Evolutionary conservation across 2,329 filamentous ascomycete species (phyloP).

Genomic region (Aspergillus aculeatinus): DNA sequence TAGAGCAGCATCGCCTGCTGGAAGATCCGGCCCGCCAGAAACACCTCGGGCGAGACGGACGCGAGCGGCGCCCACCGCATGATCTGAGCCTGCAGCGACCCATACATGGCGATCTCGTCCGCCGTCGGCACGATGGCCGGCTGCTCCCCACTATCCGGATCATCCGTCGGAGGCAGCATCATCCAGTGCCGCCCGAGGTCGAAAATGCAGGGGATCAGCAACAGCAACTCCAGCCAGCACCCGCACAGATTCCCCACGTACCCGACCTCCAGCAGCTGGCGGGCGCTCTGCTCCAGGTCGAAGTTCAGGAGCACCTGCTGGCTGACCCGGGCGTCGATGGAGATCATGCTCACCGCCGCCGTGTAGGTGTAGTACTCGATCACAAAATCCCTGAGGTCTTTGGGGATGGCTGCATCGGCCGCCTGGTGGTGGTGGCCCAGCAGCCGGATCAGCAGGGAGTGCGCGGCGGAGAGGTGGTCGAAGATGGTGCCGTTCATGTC

Average conservation of each 20-base stretch:
- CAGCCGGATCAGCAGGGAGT: slow-evolving; percentile 42
- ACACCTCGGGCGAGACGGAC: slow-evolving; percentile 38
- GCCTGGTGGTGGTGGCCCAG: slow-evolving; percentile 24
- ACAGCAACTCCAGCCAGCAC: slow-evolving; percentile 32
- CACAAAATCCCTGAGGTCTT: slow-evolving; percentile 47
- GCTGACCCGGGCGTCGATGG: slow-evolving; percentile 36
- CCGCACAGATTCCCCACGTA: slow-evolving; percentile 34
- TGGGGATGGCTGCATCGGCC: slow-evolving; percentile 32
- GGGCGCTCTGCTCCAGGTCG: slow-evolving; percentile 43
- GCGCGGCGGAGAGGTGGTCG: slow-evolving; percentile 48
- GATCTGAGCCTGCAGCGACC: slow-evolving; percentile 45
- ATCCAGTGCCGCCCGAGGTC: slow-evolving; percentile 37
- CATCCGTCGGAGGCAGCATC: slow-evolving; percentile 23
- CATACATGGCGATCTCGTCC: slow-evolving; percentile 48
- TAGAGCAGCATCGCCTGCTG: slow-evolving; percentile 49
- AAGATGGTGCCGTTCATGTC: slow-evolving; percentile 50
- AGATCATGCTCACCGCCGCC: slow-evolving; percentile 50
- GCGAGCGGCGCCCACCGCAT: slow-evolving; percentile 42
- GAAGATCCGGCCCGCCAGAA: slow-evolving; percentile 45
- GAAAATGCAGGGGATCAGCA: slow-evolving; percentile 34
- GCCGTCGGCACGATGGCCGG: slow-evolving; percentile 28
- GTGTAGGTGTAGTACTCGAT: slow-evolving; percentile 53
- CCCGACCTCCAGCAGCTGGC: slow-evolving; percentile 25
- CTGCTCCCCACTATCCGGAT: slow-evolving; percentile 11
- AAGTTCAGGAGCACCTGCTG: slow-evolving; percentile 39